These are phyloP conservation scores for Sporothrix curviconia DNA, from an alignment of 2,329 filamentous ascomycete genomes.

Conservation along the genomic window DNA sequence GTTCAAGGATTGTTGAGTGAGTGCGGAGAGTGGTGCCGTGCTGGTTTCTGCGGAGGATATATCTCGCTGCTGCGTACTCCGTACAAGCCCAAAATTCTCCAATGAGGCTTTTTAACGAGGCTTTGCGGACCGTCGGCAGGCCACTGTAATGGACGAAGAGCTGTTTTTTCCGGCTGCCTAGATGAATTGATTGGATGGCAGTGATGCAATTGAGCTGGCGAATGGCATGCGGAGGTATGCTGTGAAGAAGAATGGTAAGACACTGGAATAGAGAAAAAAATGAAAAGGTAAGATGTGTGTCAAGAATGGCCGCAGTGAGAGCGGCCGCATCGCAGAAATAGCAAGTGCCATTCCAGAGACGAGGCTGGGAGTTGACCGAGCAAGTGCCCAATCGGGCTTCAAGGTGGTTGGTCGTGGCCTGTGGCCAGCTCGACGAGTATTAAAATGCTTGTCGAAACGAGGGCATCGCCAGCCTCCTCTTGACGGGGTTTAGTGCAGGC, in stretches of 20 bases:
- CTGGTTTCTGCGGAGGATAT: too few species aligned
- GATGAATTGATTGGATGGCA: too few species aligned
- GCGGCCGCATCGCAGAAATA: conserved; percentile 14
- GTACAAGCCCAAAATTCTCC: too few species aligned
- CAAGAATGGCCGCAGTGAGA: conserved; percentile 5
- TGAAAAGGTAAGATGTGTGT: not conserved
- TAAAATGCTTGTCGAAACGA: not conserved
- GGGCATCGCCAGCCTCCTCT: conserved; percentile 9
- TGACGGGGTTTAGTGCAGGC: too few species aligned
- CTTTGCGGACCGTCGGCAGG: too few species aligned
- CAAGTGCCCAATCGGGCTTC: not conserved
- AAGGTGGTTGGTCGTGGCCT: conserved; percentile 9
- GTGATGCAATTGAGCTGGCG: not conserved
- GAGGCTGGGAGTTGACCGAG: conserved; percentile 8
- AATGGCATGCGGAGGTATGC: not conserved
- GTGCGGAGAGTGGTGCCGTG: too few species aligned
- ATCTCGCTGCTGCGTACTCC: too few species aligned
- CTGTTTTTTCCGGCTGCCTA: too few species aligned
- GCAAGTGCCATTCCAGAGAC: conserved; percentile 3
- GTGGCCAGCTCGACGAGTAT: not conserved
- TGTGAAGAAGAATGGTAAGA: not conserved
- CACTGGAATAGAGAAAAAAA: not conserved
- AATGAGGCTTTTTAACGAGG: too few species aligned
- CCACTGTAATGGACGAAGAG: too few species aligned
- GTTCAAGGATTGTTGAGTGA: too few species aligned